phyloP scores from a whole-genome alignment of 73 alveolate species.

The Paramecium bursaria region DNA sequence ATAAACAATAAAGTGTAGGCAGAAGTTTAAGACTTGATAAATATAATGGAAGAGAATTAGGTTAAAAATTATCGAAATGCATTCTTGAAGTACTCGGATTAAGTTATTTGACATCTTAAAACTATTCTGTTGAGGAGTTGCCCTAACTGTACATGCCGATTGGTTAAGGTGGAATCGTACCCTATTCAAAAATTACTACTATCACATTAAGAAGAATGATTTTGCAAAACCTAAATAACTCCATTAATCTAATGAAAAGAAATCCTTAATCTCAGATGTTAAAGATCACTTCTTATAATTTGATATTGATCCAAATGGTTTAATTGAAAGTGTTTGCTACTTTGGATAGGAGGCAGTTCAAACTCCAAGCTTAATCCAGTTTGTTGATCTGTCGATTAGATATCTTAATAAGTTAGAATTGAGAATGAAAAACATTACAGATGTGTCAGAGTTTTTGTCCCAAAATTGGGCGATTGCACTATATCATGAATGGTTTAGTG shows the following conservation, averaged over 20 bases:
- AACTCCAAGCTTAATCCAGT: conserved; percentile 88
- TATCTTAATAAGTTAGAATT: conserved; percentile 91
- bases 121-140: conserved; percentile 85
- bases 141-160: conserved; percentile 96
- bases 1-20: conserved; percentile 91
- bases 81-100: conserved; percentile 93
- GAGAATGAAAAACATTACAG: conserved; percentile 91
- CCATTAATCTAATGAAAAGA: conserved; percentile 75
- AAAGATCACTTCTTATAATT: conserved; percentile 94
- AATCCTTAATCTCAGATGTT: conserved; percentile 90
- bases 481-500: conserved; percentile 99
- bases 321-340: conserved; percentile 96
- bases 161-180: conserved; percentile 95
- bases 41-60: conserved; percentile 98
- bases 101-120: conserved; percentile 77
- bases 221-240: conserved; percentile 85
- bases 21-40: conserved; percentile 96
- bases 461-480: conserved; percentile 99
- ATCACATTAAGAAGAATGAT: conserved; percentile 93
- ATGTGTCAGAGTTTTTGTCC: conserved; percentile 94
- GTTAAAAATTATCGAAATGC: conserved; percentile 94
- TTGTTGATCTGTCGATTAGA: conserved; percentile 97
- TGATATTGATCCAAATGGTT: conserved; percentile 94
- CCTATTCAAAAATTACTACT: conserved; percentile 89
- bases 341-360: conserved; percentile 93